These are phyloP conservation scores for Ustulina deusta DNA, from an alignment of 2,329 filamentous ascomycete genomes.

Conservation along the genomic window DNA sequence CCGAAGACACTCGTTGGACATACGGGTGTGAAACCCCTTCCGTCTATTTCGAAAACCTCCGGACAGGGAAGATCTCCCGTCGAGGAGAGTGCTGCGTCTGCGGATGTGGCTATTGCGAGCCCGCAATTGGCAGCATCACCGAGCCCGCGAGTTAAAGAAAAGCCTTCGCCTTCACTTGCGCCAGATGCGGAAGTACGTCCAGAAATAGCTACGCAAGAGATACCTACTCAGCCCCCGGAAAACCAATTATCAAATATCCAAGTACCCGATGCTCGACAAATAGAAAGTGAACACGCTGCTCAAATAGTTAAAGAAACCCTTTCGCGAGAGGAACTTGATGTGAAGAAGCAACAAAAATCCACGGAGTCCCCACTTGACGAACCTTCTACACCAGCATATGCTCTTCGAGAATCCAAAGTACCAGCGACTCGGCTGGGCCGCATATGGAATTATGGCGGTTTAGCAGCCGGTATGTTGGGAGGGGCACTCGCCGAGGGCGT, in stretches of 20 bases:
- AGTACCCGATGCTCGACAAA: conserved; percentile 32
- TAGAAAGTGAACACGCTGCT: conserved; percentile 43
- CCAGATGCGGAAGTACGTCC: neutral
- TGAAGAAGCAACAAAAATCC: conserved; percentile 19
- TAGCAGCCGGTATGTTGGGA: conserved; percentile 95
- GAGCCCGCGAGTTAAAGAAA: conserved; percentile 1
- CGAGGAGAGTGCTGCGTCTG: conserved; percentile 39
- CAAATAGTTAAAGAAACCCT: conserved; percentile 45
- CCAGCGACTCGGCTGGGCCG: conserved; percentile 88
- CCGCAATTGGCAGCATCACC: neutral
- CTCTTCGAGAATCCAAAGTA: conserved; percentile 88
- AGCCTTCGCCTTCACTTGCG: neutral
- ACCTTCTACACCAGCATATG: conserved; percentile 60
- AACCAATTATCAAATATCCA: conserved; percentile 27
- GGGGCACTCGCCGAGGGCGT: conserved; percentile 89
- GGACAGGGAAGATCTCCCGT: conserved; percentile 36
- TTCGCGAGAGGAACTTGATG: conserved; percentile 45
- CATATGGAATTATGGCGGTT: conserved; percentile 93
- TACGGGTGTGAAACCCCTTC: conserved; percentile 31
- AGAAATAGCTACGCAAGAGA: neutral
- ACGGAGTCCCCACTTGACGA: conserved; percentile 34
- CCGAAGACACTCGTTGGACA: conserved; percentile 27
- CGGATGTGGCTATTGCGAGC: conserved; percentile 32
- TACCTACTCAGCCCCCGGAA: neutral
- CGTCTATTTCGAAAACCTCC: conserved; percentile 29